phyloP scores from a whole-genome alignment of 768 basidiomycete genomes.

The Boletus coccyginus region DNA sequence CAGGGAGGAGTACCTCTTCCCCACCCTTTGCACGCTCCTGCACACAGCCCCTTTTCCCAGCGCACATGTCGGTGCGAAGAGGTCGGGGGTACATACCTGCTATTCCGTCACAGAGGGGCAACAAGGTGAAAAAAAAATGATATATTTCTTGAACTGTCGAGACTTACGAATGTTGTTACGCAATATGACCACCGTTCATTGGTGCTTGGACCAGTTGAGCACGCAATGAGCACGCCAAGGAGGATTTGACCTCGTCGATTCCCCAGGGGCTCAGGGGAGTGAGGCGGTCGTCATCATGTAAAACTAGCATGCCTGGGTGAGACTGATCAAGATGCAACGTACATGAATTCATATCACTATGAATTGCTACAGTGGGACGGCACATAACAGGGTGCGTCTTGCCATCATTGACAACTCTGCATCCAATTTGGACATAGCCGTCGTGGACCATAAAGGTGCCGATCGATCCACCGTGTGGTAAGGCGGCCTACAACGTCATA shows the following conservation, averaged over 20 bases:
- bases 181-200: not conserved
- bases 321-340: not conserved
- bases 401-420: too few relatives aligned
- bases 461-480: not conserved
- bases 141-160: not conserved
- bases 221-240: not conserved
- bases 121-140: not conserved
- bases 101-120: not conserved
- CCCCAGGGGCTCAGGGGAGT: not conserved
- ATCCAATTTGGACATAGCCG: too few relatives aligned
- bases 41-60: not conserved
- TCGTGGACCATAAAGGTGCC: not conserved
- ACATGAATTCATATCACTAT: not conserved
- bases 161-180: not conserved
- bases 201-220: not conserved
- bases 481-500: not conserved
- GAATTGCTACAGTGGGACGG: too few relatives aligned
- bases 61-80: not conserved
- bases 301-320: not conserved
- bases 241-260: not conserved
- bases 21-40: too few relatives aligned
- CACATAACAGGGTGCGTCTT: too few relatives aligned
- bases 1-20: not conserved
- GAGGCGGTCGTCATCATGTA: not conserved
- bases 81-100: not conserved